Percentiles rank a stretch among this genome's conserved stretches.
These are phyloP conservation scores for Dendrocalamus latiflorus DNA, from an alignment of 202 grass and related monocot genomes.

Conservation along the genomic window DNA sequence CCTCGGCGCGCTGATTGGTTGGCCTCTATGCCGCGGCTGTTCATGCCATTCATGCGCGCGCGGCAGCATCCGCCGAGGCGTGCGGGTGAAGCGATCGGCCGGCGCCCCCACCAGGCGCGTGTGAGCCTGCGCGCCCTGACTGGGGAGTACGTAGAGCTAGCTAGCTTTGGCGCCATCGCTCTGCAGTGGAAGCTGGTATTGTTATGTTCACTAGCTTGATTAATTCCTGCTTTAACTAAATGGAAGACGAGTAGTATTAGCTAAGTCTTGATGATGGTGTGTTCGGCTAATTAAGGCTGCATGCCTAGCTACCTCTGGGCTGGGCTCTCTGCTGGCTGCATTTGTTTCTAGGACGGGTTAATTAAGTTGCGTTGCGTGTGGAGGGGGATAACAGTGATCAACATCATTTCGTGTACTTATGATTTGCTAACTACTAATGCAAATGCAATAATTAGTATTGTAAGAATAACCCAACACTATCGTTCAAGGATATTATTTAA, in stretches of 20 bases:
- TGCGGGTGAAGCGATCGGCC: constrained; percentile 27
- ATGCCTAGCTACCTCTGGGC: background rate
- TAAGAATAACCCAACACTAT: too few species aligned
- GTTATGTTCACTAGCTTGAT: too few species aligned
- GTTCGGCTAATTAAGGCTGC: background rate
- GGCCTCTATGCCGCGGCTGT: background rate
- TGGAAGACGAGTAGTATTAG: background rate
- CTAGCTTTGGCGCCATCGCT: background rate
- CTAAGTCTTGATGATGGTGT: background rate
- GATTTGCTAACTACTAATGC: background rate
- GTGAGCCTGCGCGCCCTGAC: background rate
- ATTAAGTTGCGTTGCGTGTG: background rate
- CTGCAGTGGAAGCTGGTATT: background rate
- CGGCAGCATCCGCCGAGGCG: background rate
- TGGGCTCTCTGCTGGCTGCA: background rate
- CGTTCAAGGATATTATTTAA: background rate
- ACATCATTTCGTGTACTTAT: background rate
- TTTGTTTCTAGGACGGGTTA: background rate
- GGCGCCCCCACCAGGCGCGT: too few species aligned
- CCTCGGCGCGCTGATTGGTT: constrained; percentile 2
- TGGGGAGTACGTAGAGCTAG: background rate
- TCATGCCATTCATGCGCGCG: constrained; percentile 13
- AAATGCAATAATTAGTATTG: too few species aligned
- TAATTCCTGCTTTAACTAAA: background rate
- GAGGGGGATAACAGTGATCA: background rate